phyloP scores from a whole-genome alignment of 306 rosid genomes.

The Prunus persica region Prunus_persica_NCBIv2 NC_034010.1:25919001-25919500 shows the following conservation, averaged over 20 bases:
- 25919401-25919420: conserved; percentile 54
- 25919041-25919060: conserved; percentile 32
- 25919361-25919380: conserved; percentile 81
- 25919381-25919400: conserved; percentile 71
- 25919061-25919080: conserved; percentile 37
- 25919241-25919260: conserved; percentile 77
- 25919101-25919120: conserved; percentile 31
- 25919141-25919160: conserved; percentile 45
- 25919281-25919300: conserved; percentile 69
- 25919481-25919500: conserved; percentile 44
- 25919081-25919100: conserved; percentile 44
- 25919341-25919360: conserved; percentile 63
- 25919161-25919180: conserved; percentile 39
- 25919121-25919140: conserved; percentile 64
- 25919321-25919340: conserved; percentile 44
- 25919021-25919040: conserved; percentile 43
- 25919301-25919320: conserved; percentile 80
- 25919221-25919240: conserved; percentile 70
- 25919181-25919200: conserved; percentile 30
- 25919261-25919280: conserved; percentile 84
- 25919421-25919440: conserved; percentile 65
- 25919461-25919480: conserved; percentile 53
- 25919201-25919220: conserved; percentile 37
- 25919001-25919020: conserved; percentile 33
- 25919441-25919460: conserved; percentile 87